Percentiles rank a stretch among this genome's conserved stretches.
Evolutionary conservation across 352 stramenopile species (phyloP).

Genomic region (Phytophthora ohioensis): DNA sequence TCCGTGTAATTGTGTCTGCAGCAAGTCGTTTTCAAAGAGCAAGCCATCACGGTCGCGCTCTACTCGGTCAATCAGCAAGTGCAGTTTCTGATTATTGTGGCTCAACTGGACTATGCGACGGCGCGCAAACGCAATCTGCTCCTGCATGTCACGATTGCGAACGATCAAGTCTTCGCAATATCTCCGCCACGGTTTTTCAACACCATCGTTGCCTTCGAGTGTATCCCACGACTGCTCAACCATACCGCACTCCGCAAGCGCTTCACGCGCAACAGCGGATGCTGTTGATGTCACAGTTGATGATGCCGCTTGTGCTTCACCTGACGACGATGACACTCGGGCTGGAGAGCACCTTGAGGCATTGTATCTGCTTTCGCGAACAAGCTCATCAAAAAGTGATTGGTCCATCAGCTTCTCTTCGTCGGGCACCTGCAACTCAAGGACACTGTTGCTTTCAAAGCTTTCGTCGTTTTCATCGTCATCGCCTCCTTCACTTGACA

Average conservation of each 20-base stretch:
- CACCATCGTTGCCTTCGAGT: slow-evolving; percentile 27
- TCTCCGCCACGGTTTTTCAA: slow-evolving; percentile 65
- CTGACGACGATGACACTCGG: slow-evolving; percentile 23
- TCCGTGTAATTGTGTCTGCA: slow-evolving; percentile 77
- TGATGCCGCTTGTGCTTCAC: slow-evolving; percentile 23
- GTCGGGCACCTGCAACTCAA: slow-evolving; percentile 38
- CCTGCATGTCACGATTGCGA: slow-evolving; percentile 80
- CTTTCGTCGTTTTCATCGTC: slow-evolving; percentile 36
- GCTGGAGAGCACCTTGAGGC: slow-evolving; percentile 13
- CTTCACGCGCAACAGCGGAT: slow-evolving; percentile 23
- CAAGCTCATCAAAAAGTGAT: slow-evolving; percentile 29
- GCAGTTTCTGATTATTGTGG: slow-evolving; percentile 86
- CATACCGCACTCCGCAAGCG: slow-evolving; percentile 20
- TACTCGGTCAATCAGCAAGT: slow-evolving; percentile 84
- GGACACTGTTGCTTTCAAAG: slow-evolving; percentile 39
- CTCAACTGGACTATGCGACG: slow-evolving; percentile 72
- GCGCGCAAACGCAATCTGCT: slow-evolving; percentile 72
- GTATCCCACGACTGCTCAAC: slow-evolving; percentile 25
- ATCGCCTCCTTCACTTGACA: slow-evolving; percentile 30
- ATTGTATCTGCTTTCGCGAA: slow-evolving; percentile 16
- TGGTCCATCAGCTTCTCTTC: slow-evolving; percentile 35
- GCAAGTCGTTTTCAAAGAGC: slow-evolving; percentile 83
- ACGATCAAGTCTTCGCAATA: slow-evolving; percentile 82
- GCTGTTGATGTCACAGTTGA: slow-evolving; percentile 25
- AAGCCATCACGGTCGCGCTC: slow-evolving; percentile 85